Percentiles rank a stretch among this genome's conserved stretches.
These are phyloP conservation scores for Teratosphaeria zuluensis DNA, from an alignment of 2,329 filamentous ascomycete genomes.

Conservation along the genomic window DNA sequence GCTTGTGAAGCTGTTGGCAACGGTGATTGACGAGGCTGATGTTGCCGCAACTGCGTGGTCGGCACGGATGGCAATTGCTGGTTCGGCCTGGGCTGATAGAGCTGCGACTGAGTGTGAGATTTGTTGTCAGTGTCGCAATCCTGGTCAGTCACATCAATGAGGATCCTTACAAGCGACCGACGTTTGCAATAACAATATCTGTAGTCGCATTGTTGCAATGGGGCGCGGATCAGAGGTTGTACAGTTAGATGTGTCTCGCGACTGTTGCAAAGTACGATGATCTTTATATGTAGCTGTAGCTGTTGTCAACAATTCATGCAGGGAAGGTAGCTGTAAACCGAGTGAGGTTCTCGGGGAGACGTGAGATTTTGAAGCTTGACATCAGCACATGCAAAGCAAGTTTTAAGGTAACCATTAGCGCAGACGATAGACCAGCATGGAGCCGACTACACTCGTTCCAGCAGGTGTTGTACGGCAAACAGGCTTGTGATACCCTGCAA, in stretches of 20 bases:
- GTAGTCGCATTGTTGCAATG: background rate
- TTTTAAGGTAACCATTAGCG: background rate
- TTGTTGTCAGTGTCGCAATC: background rate
- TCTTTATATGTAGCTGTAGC: background rate
- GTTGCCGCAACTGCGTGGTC: background rate
- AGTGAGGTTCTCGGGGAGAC: background rate
- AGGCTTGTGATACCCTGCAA: background rate
- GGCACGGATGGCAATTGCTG: background rate
- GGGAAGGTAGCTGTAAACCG: background rate
- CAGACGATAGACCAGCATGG: background rate
- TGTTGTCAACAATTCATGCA: background rate
- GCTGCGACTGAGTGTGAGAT: background rate
- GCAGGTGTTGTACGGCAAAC: background rate
- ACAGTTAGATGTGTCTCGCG: background rate
- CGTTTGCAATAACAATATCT: background rate
- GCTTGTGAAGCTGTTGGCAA: background rate
- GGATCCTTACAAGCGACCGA: background rate
- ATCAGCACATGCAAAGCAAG: background rate
- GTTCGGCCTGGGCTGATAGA: background rate
- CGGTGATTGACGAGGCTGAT: background rate
- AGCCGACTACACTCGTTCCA: background rate
- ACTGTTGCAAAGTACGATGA: background rate
- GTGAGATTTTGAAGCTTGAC: background rate
- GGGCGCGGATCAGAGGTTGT: background rate
- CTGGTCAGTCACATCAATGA: background rate